Evolutionary conservation across 495 filamentous ascomycete species (phyloP).

Genomic region (Aspergillus nidulans): DNA sequence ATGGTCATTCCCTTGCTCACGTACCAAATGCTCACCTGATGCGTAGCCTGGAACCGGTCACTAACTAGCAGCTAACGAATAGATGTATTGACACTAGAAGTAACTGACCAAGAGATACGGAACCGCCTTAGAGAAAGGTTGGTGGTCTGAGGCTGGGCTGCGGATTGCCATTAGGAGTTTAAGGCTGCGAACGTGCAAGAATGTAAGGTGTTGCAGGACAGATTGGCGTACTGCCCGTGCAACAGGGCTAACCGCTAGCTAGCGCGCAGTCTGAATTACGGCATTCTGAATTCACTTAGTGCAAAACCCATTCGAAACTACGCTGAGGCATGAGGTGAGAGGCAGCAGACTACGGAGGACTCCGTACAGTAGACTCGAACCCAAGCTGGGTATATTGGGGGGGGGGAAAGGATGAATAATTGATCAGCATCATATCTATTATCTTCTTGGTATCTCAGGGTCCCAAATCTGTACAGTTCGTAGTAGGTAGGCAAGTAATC

Average conservation of each 20-base stretch:
- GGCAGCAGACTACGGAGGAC: too few species aligned
- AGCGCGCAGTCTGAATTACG: not conserved
- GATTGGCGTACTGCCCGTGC: not conserved
- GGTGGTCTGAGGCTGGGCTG: not conserved
- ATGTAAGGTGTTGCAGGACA: not conserved
- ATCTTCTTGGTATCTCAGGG: conserved; percentile 6
- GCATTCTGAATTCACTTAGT: too few species aligned
- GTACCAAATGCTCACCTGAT: too few species aligned
- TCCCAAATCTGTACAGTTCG: conserved; percentile 9
- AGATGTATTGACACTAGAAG: too few species aligned
- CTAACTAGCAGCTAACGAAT: too few species aligned
- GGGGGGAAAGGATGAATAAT: not conserved
- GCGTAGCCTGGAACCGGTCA: too few species aligned
- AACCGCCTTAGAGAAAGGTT: not conserved
- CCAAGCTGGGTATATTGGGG: not conserved
- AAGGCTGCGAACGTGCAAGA: not conserved
- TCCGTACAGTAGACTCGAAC: too few species aligned
- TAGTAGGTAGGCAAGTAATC: not conserved
- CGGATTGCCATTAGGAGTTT: not conserved
- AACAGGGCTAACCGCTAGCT: too few species aligned
- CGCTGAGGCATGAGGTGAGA: too few species aligned
- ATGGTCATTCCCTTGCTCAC: too few species aligned
- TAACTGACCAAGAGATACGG: too few species aligned
- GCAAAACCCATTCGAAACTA: too few species aligned
- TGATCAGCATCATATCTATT: not conserved